Base-by-base conservation (phyloP, 1,284 basidiomycete genomes). In the Chondrostereum purpureum region DNA sequence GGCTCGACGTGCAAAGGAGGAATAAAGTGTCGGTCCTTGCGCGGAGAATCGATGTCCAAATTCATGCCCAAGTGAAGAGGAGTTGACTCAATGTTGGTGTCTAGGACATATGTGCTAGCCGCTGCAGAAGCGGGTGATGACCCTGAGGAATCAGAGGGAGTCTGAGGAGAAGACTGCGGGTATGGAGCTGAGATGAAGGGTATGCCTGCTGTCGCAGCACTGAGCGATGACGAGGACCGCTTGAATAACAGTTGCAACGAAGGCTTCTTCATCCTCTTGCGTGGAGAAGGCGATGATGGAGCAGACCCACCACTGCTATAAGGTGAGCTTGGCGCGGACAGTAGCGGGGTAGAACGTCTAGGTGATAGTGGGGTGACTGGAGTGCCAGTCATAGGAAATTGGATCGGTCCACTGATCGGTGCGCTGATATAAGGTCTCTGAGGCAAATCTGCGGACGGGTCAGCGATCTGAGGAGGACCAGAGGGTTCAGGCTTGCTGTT, bases 211-310 rank as follows among this genome's bases (percentile, higher is more conserved):
- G 48, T 37, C 19, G 39, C 44, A 4, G 31, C 35, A 40, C 51
- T 53, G 14, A 67, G 50, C 4, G 69, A 50, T 14, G 72, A 69
- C 1, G 64, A 57, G 11, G 73, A 70, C 36, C 67, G 67, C 58
- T 74, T 78, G 18, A 79, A 76, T 18, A 80, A 57, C 13, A 77
- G 56, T 45, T 73, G 73, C 46, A 79, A 55, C 3, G 78, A 79
- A 1, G 77, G 75, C 49, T 74, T 78, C 59, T 77, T 78, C 46
- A 69, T 38, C 52, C 75, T 65, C 14, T 59, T 60, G 21, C 61
- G 58, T 23, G 63, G 58, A n/a, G n/a, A n/a, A n/a, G n/a, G n/a
- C 46, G 59, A 58, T 36, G 54, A 40, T 27, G 55, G 55, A 18
- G 56, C 47, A 22, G 60, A 58, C 35, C 49, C 51, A 6, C 49